Conservation (phyloP, 2,329 filamentous ascomycete species). For the Claviceps cyperi region DNA sequence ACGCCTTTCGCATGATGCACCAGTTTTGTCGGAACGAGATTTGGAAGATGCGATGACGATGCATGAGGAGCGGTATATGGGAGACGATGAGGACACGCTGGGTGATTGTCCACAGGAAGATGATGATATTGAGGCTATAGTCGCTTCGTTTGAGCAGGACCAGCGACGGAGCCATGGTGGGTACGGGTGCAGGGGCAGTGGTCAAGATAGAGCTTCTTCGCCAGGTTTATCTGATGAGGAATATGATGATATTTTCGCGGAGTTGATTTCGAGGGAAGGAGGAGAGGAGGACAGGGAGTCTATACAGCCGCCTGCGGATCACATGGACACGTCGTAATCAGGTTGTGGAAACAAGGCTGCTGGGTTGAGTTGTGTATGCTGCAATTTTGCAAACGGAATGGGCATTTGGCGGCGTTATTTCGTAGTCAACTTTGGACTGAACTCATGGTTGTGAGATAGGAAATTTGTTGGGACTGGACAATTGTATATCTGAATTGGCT, state of each 20-base stretch:
- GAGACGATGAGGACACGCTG: conserved; percentile 33
- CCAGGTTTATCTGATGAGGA: conserved; percentile 38
- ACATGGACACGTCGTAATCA: conserved; percentile 29
- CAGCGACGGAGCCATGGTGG: conserved; percentile 12
- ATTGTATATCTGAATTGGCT: conserved; percentile 1
- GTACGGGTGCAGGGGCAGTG: conserved; percentile 6
- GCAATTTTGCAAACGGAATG: not conserved
- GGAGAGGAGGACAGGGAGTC: conserved; percentile 2
- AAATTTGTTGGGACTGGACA: not conserved
- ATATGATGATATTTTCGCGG: conserved; percentile 46
- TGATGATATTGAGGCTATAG: conserved; percentile 41
- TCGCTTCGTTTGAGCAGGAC: conserved; percentile 32
- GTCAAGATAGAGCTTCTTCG: conserved; percentile 17
- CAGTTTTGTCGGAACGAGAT: conserved; percentile 32
- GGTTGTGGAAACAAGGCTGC: not conserved
- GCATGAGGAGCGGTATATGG: conserved; percentile 11
- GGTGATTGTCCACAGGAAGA: conserved; percentile 37
- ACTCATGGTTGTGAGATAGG: not conserved
- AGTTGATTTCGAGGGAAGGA: conserved; percentile 20
- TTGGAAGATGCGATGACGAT: conserved; percentile 34
- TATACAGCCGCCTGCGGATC: conserved; percentile 17
- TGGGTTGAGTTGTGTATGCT: not conserved
- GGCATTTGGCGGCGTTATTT: conserved; percentile 7
- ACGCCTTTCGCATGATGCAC: conserved; percentile 21
- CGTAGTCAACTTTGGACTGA: not conserved